These are phyloP conservation scores for Nannochloropsis oceanica DNA, from an alignment of 108 stramenopile species.

Conservation along the genomic window DNA sequence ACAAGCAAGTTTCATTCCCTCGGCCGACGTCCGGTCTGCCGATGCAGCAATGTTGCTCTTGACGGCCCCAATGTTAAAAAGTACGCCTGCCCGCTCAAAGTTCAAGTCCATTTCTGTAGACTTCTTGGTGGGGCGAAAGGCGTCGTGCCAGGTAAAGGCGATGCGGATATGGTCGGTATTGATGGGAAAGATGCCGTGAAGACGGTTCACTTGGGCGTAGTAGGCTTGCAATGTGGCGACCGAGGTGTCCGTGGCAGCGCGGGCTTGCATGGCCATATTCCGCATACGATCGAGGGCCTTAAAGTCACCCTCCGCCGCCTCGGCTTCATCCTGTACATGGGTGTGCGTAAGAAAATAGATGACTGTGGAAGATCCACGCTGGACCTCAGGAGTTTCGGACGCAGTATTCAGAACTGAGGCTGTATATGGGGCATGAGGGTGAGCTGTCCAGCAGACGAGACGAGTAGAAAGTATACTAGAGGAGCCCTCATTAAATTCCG, in stretches of 20 bases:
- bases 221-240: background rate
- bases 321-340: background rate
- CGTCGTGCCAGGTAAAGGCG: slow-evolving; percentile 19
- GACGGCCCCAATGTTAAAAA: slow-evolving; percentile 20
- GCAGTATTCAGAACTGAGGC: too few relatives aligned
- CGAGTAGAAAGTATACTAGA: background rate
- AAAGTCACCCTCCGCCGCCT: background rate
- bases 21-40: slow-evolving; percentile 6
- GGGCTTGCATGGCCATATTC: background rate
- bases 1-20: slow-evolving; percentile 10
- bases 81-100: slow-evolving; percentile 19
- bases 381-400: too few relatives aligned
- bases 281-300: slow-evolving; percentile 1
- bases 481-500: background rate
- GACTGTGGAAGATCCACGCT: too few relatives aligned
- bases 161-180: background rate
- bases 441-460: background rate
- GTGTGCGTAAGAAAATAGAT: too few relatives aligned
- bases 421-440: background rate
- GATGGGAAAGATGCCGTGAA: slow-evolving; percentile 3
- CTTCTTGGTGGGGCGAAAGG: slow-evolving; percentile 18
- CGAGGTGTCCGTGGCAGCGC: background rate
- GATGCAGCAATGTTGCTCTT: slow-evolving; percentile 11
- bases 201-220: slow-evolving; percentile 4
- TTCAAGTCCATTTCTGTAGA: slow-evolving; percentile 3